Evolutionary conservation across 805 yeast genomes (phyloP).

Genomic region (Ogataea polymorpha): DNA sequence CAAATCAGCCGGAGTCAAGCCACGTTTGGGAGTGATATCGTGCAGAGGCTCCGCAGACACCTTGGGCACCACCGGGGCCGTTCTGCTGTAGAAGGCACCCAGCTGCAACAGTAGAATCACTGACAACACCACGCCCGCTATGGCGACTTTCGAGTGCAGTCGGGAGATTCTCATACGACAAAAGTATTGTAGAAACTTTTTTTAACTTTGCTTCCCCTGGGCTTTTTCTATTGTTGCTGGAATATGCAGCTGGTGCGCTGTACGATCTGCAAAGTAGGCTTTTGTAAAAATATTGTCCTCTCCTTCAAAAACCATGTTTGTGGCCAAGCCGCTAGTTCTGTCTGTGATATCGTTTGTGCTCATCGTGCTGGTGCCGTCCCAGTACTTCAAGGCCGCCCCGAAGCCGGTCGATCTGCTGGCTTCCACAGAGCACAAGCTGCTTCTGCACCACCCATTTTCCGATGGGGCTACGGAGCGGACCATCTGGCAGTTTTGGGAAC

Average conservation of each 20-base stretch:
- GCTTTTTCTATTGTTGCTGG: background rate
- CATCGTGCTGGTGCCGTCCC: background rate
- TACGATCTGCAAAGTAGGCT: background rate
- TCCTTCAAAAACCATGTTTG: background rate
- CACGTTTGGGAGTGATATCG: background rate
- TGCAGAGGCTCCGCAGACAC: background rate
- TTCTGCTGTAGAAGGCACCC: background rate
- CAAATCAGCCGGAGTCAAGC: constrained; percentile 1
- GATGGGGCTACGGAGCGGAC: background rate
- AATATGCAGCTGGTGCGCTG: background rate
- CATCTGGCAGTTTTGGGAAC: constrained; percentile 17
- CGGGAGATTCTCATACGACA: background rate
- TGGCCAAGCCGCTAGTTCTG: background rate
- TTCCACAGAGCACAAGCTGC: constrained; percentile 1
- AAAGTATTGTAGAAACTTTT: background rate
- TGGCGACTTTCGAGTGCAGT: background rate
- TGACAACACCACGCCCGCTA: background rate
- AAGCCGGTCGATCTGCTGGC: background rate
- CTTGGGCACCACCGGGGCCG: background rate
- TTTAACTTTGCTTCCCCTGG: background rate
- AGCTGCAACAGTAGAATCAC: background rate
- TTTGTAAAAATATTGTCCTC: background rate
- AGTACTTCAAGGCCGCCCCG: background rate
- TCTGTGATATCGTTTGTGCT: background rate
- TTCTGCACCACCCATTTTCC: background rate